These are phyloP conservation scores for Cucumis sativus DNA, from an alignment of 306 rosid species.

Conservation along the genomic window Cucumber_9930_V3 NC_026659.2:13148501-13149000, in stretches of 20 bases:
- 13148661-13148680: not conserved
- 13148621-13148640: not conserved
- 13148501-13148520: not conserved
- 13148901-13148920: conserved; percentile 1
- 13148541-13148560: not conserved
- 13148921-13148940: conserved; percentile 6
- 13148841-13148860: conserved; percentile 36
- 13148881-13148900: conserved; percentile 10
- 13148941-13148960: conserved; percentile 14
- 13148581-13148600: not conserved
- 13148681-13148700: not conserved
- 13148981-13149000: conserved; percentile 7
- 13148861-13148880: conserved; percentile 31
- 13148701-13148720: not conserved
- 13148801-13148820: conserved; percentile 19
- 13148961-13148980: conserved; percentile 9
- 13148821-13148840: conserved; percentile 37
- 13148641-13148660: not conserved
- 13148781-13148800: not conserved
- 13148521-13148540: not conserved
- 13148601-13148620: not conserved
- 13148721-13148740: not conserved
- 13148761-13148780: not conserved
- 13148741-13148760: not conserved
- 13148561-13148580: not conserved